Conservation (phyloP, 2,329 filamentous ascomycete species). For the Ambrosiella xylebori region DNA sequence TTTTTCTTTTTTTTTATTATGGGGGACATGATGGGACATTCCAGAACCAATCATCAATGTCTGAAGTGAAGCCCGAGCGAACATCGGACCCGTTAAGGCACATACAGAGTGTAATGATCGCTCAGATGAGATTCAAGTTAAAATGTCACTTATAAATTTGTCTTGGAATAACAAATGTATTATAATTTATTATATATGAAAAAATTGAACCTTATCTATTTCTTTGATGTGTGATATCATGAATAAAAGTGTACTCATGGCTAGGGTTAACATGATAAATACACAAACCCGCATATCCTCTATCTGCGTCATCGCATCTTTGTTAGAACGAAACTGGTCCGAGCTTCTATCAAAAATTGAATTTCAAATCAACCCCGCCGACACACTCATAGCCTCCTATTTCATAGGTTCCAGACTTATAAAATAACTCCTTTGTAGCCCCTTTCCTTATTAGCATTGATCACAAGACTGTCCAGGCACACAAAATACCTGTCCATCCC, state of each 20-base stretch:
- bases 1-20: not conserved
- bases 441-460: not conserved
- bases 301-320: not conserved
- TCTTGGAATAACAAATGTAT: no score
- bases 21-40: not conserved
- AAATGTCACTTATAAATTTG: no score
- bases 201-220: no score
- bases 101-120: no score
- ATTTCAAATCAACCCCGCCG: not conserved
- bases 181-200: no score
- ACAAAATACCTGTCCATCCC: not conserved
- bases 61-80: conserved; percentile 1
- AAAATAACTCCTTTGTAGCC: no score
- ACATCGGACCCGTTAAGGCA: not conserved
- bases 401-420: not conserved
- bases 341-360: not conserved
- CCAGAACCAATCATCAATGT: not conserved
- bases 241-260: no score
- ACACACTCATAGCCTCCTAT: not conserved
- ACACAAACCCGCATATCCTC: no score
- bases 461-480: not conserved
- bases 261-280: no score
- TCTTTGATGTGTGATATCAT: no score
- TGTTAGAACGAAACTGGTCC: not conserved
- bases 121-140: no score